phyloP scores from a whole-genome alignment of 495 filamentous ascomycete species.

The Aspergillus incahuasiensis region DNA sequence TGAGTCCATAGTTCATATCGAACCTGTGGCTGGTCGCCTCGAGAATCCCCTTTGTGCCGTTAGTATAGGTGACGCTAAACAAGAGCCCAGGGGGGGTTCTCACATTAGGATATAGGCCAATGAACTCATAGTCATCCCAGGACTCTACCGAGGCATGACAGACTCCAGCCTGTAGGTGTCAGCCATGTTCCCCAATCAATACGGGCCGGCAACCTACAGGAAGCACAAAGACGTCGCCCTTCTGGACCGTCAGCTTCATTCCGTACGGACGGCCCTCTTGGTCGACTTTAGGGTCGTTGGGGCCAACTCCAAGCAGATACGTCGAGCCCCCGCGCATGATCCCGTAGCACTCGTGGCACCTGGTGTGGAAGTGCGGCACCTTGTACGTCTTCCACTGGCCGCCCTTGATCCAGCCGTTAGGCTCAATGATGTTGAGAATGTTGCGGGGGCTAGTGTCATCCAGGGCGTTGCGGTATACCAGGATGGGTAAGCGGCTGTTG shows the following conservation, averaged over 20 bases:
- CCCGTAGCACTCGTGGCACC: not conserved
- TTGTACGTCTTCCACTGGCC: slow-evolving; percentile 6
- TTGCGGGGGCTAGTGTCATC: not conserved
- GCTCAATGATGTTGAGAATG: not conserved
- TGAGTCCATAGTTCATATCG: slow-evolving; percentile 3
- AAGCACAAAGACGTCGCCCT: slow-evolving; percentile 1
- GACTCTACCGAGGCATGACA: not conserved
- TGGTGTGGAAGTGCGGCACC: not conserved
- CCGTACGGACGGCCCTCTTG: not conserved
- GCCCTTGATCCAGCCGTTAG: slow-evolving; percentile 2
- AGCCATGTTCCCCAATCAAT: too few relatives aligned
- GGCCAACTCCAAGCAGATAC: not conserved
- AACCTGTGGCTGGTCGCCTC: not conserved
- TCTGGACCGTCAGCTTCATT: slow-evolving; percentile 2
- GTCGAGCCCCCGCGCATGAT: not conserved
- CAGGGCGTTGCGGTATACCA: not conserved
- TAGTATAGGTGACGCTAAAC: not conserved
- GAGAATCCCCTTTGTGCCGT: not conserved
- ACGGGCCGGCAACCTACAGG: too few relatives aligned
- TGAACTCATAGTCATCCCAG: slow-evolving; percentile 2
- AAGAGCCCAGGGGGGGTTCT: not conserved
- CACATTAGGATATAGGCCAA: slow-evolving; percentile 1
- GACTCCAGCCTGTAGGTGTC: not conserved
- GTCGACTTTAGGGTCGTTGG: not conserved
- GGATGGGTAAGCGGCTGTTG: not conserved